These are phyloP conservation scores for Magnaporthiopsis incrustans DNA, from an alignment of 2,329 filamentous ascomycete species.

Conservation along the genomic window DNA sequence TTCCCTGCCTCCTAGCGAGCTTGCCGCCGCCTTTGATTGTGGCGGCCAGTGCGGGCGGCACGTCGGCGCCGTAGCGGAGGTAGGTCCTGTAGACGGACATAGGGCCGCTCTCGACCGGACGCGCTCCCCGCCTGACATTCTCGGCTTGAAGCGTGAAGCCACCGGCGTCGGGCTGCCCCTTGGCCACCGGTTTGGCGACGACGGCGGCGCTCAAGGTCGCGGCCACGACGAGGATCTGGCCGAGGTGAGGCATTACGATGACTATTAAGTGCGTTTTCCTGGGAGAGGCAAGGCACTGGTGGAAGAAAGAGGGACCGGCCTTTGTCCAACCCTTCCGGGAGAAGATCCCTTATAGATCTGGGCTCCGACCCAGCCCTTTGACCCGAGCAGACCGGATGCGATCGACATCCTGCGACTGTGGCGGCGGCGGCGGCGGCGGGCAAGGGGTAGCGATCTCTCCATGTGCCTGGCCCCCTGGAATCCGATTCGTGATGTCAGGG, in stretches of 20 bases:
- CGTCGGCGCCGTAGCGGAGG: constrained; percentile 25
- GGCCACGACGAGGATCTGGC: neutral
- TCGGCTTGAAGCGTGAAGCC: neutral
- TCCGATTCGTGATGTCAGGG: no score
- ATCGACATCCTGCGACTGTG: no score
- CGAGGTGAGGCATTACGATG: neutral
- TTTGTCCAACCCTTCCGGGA: no score
- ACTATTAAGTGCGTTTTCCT: neutral
- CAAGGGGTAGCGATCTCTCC: no score
- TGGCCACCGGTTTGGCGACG: neutral
- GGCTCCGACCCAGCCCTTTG: no score
- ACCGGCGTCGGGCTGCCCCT: neutral
- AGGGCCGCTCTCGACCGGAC: constrained; percentile 19
- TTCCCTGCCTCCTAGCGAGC: neutral
- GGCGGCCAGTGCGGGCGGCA: constrained; percentile 22
- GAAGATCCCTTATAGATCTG: no score
- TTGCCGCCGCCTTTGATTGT: constrained; percentile 18
- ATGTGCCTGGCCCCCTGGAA: no score
- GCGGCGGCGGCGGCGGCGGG: no score
- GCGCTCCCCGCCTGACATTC: no score
- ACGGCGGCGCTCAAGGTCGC: neutral
- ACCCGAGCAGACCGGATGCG: no score
- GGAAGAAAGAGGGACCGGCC: neutral
- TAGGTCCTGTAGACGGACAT: constrained; percentile 27
- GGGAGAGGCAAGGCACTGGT: no score